Base-by-base conservation (phyloP, 495 filamentous ascomycete genomes). In the Penicillium steckii region DNA sequence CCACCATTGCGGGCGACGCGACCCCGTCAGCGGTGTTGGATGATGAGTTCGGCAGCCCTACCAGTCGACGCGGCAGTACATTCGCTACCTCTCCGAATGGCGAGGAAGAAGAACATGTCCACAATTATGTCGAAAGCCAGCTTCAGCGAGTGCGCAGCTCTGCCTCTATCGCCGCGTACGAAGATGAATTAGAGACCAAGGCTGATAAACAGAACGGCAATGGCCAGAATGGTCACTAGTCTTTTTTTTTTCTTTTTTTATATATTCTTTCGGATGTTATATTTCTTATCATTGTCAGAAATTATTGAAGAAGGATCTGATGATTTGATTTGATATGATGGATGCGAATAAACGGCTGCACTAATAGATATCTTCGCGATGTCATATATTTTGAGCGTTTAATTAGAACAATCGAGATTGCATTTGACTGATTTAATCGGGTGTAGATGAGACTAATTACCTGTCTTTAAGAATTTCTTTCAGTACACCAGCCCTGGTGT, bases 51-150 rank as follows among this genome's bases (percentile, higher is more conserved):
- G 67, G 46, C 47, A 58, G 41, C 17, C 68, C 48, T 9, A 48
- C 50, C 53, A 74, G 51, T 50, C 68, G 54, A 55, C 69, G 38
- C 65, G 74, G 64, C 8, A 66, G 63, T 15, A 55, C 46, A 10
- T 17, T 47, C 4, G 50, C 38, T 3, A 19, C 48, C 1, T 18
- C 52, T 7, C 30, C 27, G 8, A 55, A 71, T 74, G 45, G 69
- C 18, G 83, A 77, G 43, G 79, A 82, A 1, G 82, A 93, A 35
- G 72, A 74, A 12, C 85, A 90, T 61, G 70, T 91, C 19, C 78
- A 83, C 38, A 75, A 80, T 24, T 92, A 93, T 60, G 85, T 94
- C 29, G 80, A 74, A 27, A 80, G 85, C 52, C 85, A 91, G 68
- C 62, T 93, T 49, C 72, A 85, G 62, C 74, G 81, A 30, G 82